Evolutionary conservation across 306 rosid genomes (phyloP).

Genomic region (Coriaria nepalensis): DNA sequence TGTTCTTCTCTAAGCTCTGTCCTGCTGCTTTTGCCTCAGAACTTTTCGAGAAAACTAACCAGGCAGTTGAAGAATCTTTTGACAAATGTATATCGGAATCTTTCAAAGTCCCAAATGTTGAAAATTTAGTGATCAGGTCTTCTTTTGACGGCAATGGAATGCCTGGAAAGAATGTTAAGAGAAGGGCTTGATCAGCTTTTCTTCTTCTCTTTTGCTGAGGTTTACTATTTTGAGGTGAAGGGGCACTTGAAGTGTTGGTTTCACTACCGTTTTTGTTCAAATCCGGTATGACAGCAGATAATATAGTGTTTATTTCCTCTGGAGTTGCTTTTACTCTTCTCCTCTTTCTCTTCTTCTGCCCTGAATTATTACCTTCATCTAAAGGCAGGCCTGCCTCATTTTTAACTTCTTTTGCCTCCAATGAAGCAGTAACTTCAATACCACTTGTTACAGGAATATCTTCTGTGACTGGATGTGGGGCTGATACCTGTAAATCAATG

Average conservation of each 20-base stretch:
- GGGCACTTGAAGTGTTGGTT: constrained; percentile 17
- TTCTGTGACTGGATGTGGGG: constrained; percentile 4
- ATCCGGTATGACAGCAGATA: constrained; percentile 42
- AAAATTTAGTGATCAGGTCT: constrained; percentile 45
- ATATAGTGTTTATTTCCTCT: constrained; percentile 14
- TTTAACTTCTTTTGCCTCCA: constrained; percentile 1
- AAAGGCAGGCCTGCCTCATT: background rate
- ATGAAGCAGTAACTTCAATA: constrained; percentile 1
- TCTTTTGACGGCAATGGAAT: constrained; percentile 50
- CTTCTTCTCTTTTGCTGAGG: constrained; percentile 25
- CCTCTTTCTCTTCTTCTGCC: constrained; percentile 31
- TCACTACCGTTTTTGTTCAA: constrained; percentile 42
- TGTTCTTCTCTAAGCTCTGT: constrained; percentile 38
- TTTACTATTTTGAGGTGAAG: constrained; percentile 21
- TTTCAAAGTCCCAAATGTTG: constrained; percentile 64
- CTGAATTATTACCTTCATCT: constrained; percentile 11
- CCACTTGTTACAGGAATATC: background rate
- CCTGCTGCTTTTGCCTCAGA: constrained; percentile 58
- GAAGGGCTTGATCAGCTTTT: constrained; percentile 38
- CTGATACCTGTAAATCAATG: constrained; percentile 21
- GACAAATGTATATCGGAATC: constrained; percentile 42
- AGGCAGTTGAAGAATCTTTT: constrained; percentile 33
- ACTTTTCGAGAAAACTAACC: constrained; percentile 40
- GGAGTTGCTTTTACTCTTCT: constrained; percentile 22
- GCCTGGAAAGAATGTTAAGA: constrained; percentile 49